Percentiles rank a stretch among this genome's conserved stretches.
These are phyloP conservation scores for Hordeum marinum DNA, from an alignment of 176 grass and related monocot species.

Conservation along the genomic window DNA sequence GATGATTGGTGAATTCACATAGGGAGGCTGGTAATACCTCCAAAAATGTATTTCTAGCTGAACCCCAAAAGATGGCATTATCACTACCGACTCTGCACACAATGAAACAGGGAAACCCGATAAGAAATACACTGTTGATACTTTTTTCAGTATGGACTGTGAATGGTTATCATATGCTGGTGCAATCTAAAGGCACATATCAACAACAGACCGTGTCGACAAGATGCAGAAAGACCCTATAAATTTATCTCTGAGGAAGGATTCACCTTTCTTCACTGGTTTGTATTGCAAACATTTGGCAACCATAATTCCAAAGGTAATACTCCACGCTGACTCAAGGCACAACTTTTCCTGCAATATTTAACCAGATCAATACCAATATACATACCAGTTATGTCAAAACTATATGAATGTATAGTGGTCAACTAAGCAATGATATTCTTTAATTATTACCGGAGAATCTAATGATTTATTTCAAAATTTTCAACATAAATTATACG, in stretches of 20 bases:
- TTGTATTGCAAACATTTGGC: conserved; percentile 77
- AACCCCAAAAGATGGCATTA: conserved; percentile 87
- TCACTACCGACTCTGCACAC: conserved; percentile 69
- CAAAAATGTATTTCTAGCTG: conserved; percentile 86
- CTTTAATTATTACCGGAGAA: not conserved
- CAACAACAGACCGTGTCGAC: not conserved
- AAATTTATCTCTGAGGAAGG: not conserved
- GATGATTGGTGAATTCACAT: not conserved
- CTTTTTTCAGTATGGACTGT: not conserved
- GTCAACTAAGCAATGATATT: not conserved
- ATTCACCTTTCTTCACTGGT: conserved; percentile 82
- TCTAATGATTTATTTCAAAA: not conserved
- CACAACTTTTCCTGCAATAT: conserved; percentile 45
- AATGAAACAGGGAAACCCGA: not conserved
- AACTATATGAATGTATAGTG: not conserved
- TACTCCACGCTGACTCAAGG: conserved; percentile 49
- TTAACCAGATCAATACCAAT: conserved; percentile 17
- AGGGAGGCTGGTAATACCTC: conserved; percentile 42
- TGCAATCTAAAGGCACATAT: not conserved
- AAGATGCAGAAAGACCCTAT: not conserved
- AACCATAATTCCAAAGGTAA: conserved; percentile 38
- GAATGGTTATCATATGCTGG: not conserved
- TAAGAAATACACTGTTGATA: not conserved
- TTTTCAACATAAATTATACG: not conserved
- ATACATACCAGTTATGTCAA: not conserved